These are phyloP conservation scores for Echium plantagineum DNA, from an alignment of 257 asterid genomes.

Conservation along the genomic window DNA sequence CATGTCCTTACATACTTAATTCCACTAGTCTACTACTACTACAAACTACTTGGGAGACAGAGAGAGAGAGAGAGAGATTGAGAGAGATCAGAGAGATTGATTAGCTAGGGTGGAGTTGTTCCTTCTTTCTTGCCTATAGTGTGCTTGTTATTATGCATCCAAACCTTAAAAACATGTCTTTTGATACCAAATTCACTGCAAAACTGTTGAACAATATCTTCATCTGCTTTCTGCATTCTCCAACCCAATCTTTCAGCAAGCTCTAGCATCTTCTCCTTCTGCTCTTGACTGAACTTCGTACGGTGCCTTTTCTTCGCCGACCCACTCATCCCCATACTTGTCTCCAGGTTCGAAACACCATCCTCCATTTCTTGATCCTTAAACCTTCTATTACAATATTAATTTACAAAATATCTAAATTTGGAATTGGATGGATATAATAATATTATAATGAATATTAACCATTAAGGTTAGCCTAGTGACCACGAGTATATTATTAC, in stretches of 20 bases:
- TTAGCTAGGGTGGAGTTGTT: background rate
- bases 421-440: no score
- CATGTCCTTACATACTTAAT: no score
- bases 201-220: background rate
- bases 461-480: no score
- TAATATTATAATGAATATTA: no score
- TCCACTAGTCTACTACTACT: no score
- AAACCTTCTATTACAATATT: no score
- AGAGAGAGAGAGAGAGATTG: background rate
- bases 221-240: background rate
- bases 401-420: no score
- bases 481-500: no score
- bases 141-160: background rate
- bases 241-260: background rate
- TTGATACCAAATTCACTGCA: background rate
- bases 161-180: background rate
- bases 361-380: background rate
- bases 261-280: background rate
- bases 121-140: background rate
- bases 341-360: background rate
- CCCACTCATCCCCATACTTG: background rate
- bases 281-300: background rate
- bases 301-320: background rate
- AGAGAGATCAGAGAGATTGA: background rate
- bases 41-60: no score